A percentile compares a stretch with the other conserved stretches of the same genome.
Evolutionary conservation across 371 early-diverging fungal genomes (phyloP).

Genomic region (Fennellomyces sp.): DNA sequence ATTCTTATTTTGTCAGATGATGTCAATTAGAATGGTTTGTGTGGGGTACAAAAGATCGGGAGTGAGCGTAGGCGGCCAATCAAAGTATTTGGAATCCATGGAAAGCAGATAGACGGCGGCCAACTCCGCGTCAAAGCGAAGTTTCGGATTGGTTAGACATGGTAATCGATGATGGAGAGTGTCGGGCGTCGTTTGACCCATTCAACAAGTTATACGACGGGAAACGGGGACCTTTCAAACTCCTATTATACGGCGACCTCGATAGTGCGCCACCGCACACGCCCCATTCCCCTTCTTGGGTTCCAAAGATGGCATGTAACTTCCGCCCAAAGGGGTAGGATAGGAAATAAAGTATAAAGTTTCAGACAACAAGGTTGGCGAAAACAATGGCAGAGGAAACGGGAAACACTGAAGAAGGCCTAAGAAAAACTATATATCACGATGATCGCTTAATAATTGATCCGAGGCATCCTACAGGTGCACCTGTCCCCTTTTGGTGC

Average conservation of each 20-base stretch:
- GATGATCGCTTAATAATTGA: neutral
- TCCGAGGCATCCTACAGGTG: neutral
- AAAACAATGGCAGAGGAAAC: no score
- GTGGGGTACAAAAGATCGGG: neutral
- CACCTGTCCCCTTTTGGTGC: conserved; percentile 1
- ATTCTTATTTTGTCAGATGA: no score
- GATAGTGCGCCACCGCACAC: conserved; percentile 1
- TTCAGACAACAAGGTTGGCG: no score
- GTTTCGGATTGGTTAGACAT: neutral
- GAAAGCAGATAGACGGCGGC: neutral
- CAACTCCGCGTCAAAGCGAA: neutral
- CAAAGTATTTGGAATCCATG: neutral
- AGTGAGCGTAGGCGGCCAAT: neutral
- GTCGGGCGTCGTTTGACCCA: neutral
- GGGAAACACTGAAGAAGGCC: neutral
- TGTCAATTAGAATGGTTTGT: neutral
- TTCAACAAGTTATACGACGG: neutral
- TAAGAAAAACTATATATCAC: neutral
- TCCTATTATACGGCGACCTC: neutral
- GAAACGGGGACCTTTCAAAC: neutral
- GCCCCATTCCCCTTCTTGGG: neutral
- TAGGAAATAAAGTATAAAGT: no score
- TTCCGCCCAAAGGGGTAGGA: neutral
- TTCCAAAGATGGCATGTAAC: neutral
- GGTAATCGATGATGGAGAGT: neutral